Conservation (phyloP, 2,329 filamentous ascomycete genomes). For the Tolypocladium cylindrosporum region DNA sequence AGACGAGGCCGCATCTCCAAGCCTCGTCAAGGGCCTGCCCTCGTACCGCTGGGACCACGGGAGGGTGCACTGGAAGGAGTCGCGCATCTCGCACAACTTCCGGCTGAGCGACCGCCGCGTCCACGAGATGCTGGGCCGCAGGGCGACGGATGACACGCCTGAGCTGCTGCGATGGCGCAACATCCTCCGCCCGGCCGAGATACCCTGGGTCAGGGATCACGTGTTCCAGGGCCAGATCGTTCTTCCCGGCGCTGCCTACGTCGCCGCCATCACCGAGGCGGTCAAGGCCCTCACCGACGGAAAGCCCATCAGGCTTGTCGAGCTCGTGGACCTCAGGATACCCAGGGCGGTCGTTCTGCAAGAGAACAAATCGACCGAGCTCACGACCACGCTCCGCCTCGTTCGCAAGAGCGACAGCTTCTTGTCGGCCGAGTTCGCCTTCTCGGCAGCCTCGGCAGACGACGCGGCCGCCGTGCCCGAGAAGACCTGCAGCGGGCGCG, state of each 20-base stretch:
- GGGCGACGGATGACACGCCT: slow-evolving; percentile 7
- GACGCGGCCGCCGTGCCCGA: background rate
- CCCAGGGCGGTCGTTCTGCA: background rate
- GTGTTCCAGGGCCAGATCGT: slow-evolving; percentile 38
- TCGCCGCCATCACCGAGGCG: slow-evolving; percentile 33
- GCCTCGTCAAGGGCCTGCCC: slow-evolving; percentile 14
- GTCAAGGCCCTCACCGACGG: slow-evolving; percentile 3
- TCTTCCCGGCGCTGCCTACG: slow-evolving; percentile 33
- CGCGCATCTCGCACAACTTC: slow-evolving; percentile 10
- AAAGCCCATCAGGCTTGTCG: background rate
- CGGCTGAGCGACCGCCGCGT: slow-evolving; percentile 27
- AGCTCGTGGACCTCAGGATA: background rate
- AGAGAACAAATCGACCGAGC: background rate
- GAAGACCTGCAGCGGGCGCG: background rate
- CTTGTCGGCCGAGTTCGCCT: background rate
- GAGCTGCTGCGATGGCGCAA: slow-evolving; percentile 33
- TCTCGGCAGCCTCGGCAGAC: background rate
- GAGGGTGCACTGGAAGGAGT: slow-evolving; percentile 14
- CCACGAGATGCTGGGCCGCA: slow-evolving; percentile 32
- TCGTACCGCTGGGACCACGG: slow-evolving; percentile 22
- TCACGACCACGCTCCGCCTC: background rate
- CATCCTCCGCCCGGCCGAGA: slow-evolving; percentile 32
- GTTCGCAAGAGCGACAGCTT: background rate
- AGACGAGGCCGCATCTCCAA: background rate
- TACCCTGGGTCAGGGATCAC: slow-evolving; percentile 48